Evolutionary conservation across 2,329 filamentous ascomycete species (phyloP), one percentile per base, ranked within the genome.

Genomic region (Botrytis byssoidea): DNA sequence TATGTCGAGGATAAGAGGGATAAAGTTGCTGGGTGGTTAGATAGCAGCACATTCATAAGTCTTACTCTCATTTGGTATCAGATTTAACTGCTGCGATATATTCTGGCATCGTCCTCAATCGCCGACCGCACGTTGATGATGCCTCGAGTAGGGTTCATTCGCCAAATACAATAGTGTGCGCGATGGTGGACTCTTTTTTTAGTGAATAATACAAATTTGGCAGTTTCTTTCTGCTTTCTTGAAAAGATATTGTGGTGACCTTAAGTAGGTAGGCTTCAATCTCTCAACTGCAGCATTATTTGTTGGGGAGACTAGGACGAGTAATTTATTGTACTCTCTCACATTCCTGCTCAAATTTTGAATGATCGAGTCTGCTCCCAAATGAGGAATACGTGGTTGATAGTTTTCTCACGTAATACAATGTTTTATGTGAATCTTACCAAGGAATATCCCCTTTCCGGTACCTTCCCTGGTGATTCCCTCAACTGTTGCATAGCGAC

Each of bases 401-500:
- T 9, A 37, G 20, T 37, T 8, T 16, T 29, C 12, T 29, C 22
- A 42, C 12, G 18, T 25, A 29, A 29, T 4, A 3, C 14, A 8
- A 2, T 29, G 0, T n/a, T 42, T 16, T 14, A n/a, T 5, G 32
- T 61, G 10, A 5, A 37, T 37, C 37, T 12, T 25, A 25, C 35
- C 16, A 14, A n/a, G 32, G 6, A 7, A 9, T 25, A 37, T 40
- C 3, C 8, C 4, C 42, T 37, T 29, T 6, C n/a, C 48, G 25
- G 10, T 51, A n/a, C 25, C 25, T 16, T n/a, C 22, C 18, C 12
- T 12, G 7, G 48, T 51, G 48, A 67, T 14, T 16, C 20, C 40
- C 40, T 40, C 57, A 73, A 59, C 35, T 44, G 40, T 74, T 66
- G 48, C 72, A 74, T n/a, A 71, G 32, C 14, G 44, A 37, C 12